Evolutionary conservation across 306 rosid genomes (phyloP), one percentile per base, ranked within the genome.

Genomic region (Cyamopsis tetragonoloba): DNA sequence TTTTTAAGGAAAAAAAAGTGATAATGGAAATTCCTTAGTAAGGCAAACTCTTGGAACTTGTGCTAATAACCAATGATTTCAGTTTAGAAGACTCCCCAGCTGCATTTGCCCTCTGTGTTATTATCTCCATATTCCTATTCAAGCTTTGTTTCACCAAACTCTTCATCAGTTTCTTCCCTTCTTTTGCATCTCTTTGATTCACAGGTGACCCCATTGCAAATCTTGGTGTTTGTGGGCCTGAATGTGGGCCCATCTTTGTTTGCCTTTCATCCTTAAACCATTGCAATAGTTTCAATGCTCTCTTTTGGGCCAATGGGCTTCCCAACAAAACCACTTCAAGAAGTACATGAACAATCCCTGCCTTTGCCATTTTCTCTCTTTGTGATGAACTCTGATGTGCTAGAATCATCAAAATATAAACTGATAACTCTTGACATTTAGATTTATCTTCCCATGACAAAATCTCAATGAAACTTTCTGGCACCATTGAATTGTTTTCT

Each of bases 1-100:
- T 15, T 27, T 15, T 6, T 9, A 5, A 17, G 1, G 3, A 6
- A 2, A 0, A 7, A 12, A 14, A 17, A 7, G 4, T 1, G 0
- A 3, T 34, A 86, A 82, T 56, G 1, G 59, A 59, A 23, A 7
- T 0, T 2, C 4, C 37, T 71, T 78, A 91, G 68, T 88, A 95
- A 57, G 97, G 89, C 72, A 95, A 82, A 57, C 99, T 95, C 62
- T 90, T 95, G 9, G 99, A 95, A 79, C 97, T 95, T 13, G 99
- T 90, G 83, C 95, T 88, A 37, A 90, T 79, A 39, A 86, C 85
- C 75, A 95, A 78, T 4, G 88, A 69, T 81, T 95, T 95, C 7
- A 84, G 63, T 34, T 75, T 84, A 6, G 87, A 74, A 41, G 85
- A 57, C 9, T 89, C 93, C 13, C 66, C 91, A 7, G 73, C 37